Evolutionary conservation across 1,284 basidiomycete genomes (phyloP).

Genomic region (Meira nashicola): DNA sequence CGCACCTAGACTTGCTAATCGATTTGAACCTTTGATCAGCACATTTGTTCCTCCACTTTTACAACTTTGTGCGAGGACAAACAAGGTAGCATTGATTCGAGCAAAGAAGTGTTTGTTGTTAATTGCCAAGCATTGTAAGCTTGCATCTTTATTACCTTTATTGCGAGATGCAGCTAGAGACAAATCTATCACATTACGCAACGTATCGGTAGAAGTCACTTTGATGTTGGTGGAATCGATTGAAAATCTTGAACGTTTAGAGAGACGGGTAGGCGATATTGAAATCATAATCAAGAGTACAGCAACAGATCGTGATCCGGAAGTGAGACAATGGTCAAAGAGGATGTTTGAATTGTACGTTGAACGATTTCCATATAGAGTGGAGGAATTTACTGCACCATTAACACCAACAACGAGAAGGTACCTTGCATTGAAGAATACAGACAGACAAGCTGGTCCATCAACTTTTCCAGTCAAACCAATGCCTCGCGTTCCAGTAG

Average conservation of each 20-base stretch:
- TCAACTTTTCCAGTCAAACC: background rate
- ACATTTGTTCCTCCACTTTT: slow-evolving; percentile 56
- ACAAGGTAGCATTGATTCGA: slow-evolving; percentile 57
- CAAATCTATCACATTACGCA: slow-evolving; percentile 41
- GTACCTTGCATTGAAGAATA: slow-evolving; percentile 52
- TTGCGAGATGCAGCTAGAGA: slow-evolving; percentile 54
- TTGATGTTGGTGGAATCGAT: slow-evolving; percentile 46
- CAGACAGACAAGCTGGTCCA: slow-evolving; percentile 3
- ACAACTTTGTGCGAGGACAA: slow-evolving; percentile 56
- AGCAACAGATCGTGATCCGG: slow-evolving; percentile 56
- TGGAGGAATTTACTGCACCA: slow-evolving; percentile 55
- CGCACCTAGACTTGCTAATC: slow-evolving; percentile 54
- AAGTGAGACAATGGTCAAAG: slow-evolving; percentile 56
- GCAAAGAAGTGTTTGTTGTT: slow-evolving; percentile 55
- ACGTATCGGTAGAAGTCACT: slow-evolving; percentile 22
- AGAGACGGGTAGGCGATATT: slow-evolving; percentile 47
- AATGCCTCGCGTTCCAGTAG: background rate
- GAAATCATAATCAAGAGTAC: slow-evolving; percentile 55
- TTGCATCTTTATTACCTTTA: slow-evolving; percentile 49
- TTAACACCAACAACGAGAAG: slow-evolving; percentile 56
- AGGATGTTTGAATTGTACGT: slow-evolving; percentile 55
- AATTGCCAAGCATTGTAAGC: slow-evolving; percentile 55
- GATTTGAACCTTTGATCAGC: slow-evolving; percentile 54
- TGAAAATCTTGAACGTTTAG: slow-evolving; percentile 39
- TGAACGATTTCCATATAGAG: slow-evolving; percentile 55